A percentile compares a stretch with the other conserved stretches of the same genome.
These are phyloP conservation scores for Suhomyces prunicola DNA, from an alignment of 805 yeast genomes.

Conservation along the genomic window DNA sequence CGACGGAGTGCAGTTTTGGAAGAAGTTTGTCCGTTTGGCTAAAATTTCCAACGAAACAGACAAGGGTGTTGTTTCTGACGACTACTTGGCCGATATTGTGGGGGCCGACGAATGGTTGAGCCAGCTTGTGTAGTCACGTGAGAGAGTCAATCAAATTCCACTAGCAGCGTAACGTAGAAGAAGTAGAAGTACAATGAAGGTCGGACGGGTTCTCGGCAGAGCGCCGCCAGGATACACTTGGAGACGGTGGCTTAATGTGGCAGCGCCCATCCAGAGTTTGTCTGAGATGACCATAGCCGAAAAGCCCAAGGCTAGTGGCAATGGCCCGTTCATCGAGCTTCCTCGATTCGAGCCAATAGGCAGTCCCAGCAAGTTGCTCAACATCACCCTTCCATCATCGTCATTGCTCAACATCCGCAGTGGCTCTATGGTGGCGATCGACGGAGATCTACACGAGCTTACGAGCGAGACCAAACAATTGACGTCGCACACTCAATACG, in stretches of 20 bases:
- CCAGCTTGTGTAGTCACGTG: constrained; percentile 14
- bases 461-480: constrained; percentile 12
- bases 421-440: constrained; percentile 42
- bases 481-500: constrained; percentile 18
- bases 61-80: constrained; percentile 21
- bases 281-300: neutral
- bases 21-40: constrained; percentile 25
- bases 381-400: constrained; percentile 43
- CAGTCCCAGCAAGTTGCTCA: constrained; percentile 33
- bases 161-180: neutral
- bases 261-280: neutral
- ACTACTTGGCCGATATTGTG: constrained; percentile 18
- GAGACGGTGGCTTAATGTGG: constrained; percentile 7
- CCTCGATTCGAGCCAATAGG: constrained; percentile 44
- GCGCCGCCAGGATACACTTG: neutral
- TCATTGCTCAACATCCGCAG: constrained; percentile 34
- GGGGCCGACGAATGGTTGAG: constrained; percentile 32
- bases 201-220: neutral
- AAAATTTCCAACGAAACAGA: constrained; percentile 26
- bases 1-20: constrained; percentile 35
- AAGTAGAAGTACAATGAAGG: neutral
- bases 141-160: neutral
- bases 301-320: constrained; percentile 39
- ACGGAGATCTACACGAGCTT: constrained; percentile 37
- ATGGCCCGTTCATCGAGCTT: constrained; percentile 45